These are phyloP conservation scores for Colletotrichum musicola DNA, from an alignment of 2,329 filamentous ascomycete species.

Conservation along the genomic window DNA sequence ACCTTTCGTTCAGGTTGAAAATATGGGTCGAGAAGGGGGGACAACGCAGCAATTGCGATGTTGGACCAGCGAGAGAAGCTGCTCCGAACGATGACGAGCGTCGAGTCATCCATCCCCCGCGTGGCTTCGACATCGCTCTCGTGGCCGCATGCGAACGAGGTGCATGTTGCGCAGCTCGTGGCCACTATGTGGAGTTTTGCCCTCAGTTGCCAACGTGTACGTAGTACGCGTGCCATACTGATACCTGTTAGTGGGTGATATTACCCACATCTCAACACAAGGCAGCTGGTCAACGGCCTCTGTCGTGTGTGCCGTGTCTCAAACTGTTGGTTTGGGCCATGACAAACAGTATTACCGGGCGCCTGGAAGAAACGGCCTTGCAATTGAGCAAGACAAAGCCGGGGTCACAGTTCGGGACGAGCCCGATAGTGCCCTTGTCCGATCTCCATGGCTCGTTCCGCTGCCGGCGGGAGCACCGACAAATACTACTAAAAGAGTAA, in stretches of 20 bases:
- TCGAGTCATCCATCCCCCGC: slow-evolving; percentile 25
- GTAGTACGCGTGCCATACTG: no score
- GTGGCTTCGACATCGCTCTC: not conserved
- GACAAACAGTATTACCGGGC: no score
- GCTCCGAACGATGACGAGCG: slow-evolving; percentile 7
- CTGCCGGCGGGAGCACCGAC: slow-evolving; percentile 12
- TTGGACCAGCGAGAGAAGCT: not conserved
- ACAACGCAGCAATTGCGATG: slow-evolving; percentile 26
- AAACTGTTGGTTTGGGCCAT: not conserved
- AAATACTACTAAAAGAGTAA: slow-evolving; percentile 2
- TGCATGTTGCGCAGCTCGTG: not conserved
- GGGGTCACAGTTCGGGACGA: slow-evolving; percentile 8
- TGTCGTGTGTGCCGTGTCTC: slow-evolving; percentile 5
- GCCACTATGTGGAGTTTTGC: no score
- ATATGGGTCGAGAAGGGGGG: slow-evolving; percentile 29
- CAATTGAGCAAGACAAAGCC: slow-evolving; percentile 1
- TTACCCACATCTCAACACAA: not conserved
- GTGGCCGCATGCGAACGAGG: not conserved
- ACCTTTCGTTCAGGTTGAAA: slow-evolving; percentile 30
- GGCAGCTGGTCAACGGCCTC: not conserved
- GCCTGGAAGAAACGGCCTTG: slow-evolving; percentile 3
- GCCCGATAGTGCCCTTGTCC: slow-evolving; percentile 15
- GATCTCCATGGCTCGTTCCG: slow-evolving; percentile 13
- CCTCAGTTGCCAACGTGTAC: no score
- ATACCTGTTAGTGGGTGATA: no score